Conservation (phyloP, 2,329 filamentous ascomycete genomes). For the Beauveria pseudobassiana region DNA sequence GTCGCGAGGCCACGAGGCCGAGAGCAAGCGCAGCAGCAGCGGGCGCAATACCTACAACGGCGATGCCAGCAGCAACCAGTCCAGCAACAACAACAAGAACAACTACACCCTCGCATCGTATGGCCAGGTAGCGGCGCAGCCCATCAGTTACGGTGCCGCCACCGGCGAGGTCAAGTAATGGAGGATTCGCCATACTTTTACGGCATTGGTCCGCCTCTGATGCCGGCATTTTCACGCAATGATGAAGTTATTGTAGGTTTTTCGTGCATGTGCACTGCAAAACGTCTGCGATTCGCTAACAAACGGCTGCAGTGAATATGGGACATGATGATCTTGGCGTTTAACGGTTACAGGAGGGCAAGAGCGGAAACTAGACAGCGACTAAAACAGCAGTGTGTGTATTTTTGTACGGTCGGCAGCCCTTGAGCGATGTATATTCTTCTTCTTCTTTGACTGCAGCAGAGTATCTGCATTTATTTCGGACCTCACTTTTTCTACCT, state of each 20-base stretch:
- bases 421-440: neutral
- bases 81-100: conserved; percentile 17
- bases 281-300: neutral
- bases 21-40: conserved; percentile 37
- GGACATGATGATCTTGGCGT: neutral
- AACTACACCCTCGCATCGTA: conserved; percentile 9
- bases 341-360: neutral
- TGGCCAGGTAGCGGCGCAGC: conserved; percentile 22
- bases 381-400: neutral
- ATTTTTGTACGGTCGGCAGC: neutral
- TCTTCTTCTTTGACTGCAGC: neutral
- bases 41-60: conserved; percentile 23
- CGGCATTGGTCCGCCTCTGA: conserved; percentile 13
- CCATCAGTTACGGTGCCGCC: conserved; percentile 26
- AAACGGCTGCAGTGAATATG: neutral
- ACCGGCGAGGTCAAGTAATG: conserved; percentile 25
- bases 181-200: conserved; percentile 25
- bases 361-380: neutral
- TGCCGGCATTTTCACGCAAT: conserved; percentile 5
- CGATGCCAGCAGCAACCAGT: conserved; percentile 26
- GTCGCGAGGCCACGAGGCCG: conserved; percentile 41
- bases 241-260: neutral
- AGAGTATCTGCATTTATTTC: neutral
- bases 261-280: neutral
- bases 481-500: neutral